A percentile compares a stretch with the other conserved stretches of the same genome.
Conservation (phyloP, 1,284 basidiomycete genomes). For the Tilletia caries region DNA sequence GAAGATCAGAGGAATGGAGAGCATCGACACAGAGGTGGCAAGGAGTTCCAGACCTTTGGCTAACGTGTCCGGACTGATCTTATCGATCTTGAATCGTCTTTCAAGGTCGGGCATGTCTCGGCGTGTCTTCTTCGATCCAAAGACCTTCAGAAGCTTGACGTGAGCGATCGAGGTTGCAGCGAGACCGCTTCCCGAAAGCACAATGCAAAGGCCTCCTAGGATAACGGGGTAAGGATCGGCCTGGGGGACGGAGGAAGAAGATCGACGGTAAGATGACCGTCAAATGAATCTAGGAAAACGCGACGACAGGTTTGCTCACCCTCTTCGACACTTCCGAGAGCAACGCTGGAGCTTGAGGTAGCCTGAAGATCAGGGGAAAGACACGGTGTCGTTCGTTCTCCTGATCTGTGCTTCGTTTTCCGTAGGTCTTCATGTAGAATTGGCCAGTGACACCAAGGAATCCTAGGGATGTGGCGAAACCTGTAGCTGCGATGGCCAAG, state of each 20-base stretch:
- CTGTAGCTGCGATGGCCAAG: background rate
- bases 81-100: background rate
- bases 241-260: background rate
- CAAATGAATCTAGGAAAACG: too few relatives aligned
- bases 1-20: background rate
- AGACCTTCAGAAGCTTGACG: background rate
- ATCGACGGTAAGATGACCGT: too few relatives aligned
- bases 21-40: background rate
- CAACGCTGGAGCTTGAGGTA: background rate
- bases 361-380: background rate
- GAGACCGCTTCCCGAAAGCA: background rate
- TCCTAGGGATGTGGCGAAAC: background rate
- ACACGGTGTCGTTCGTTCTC: too few relatives aligned
- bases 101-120: background rate
- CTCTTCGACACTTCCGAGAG: too few relatives aligned
- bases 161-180: background rate
- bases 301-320: too few relatives aligned
- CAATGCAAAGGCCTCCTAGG: background rate
- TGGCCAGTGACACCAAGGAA: background rate
- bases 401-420: background rate
- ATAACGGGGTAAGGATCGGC: background rate
- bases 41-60: background rate
- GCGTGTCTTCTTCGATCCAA: background rate
- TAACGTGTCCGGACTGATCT: background rate
- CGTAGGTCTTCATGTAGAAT: conserved; percentile 1